Percentiles rank a stretch among this genome's conserved stretches.
These are phyloP conservation scores for Acanthochlamys bracteata DNA, from an alignment of 106 monocot species.

Conservation along the genomic window DNA sequence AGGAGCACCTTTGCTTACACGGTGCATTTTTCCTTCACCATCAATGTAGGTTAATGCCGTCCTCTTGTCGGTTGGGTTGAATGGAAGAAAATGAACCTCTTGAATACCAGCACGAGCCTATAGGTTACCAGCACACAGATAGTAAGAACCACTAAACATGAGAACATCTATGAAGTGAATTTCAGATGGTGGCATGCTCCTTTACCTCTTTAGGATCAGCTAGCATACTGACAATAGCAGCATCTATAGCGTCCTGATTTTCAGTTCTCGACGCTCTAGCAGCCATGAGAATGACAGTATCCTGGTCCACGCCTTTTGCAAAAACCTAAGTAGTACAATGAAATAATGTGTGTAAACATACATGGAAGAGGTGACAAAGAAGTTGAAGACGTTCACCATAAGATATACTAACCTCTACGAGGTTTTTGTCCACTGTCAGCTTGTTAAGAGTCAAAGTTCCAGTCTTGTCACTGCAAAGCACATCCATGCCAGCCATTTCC, in stretches of 20 bases:
- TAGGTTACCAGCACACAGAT: neutral
- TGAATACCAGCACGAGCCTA: slow-evolving; percentile 67
- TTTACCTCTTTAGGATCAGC: slow-evolving; percentile 88
- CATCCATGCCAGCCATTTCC: slow-evolving; percentile 98
- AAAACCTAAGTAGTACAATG: slow-evolving; percentile 45
- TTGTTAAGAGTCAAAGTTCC: slow-evolving; percentile 86
- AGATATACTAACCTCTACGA: slow-evolving; percentile 42
- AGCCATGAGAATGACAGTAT: slow-evolving; percentile 90
- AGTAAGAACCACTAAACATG: neutral
- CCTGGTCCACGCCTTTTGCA: slow-evolving; percentile 62
- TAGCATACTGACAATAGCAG: slow-evolving; percentile 94
- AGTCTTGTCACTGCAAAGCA: slow-evolving; percentile 91
- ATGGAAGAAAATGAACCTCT: slow-evolving; percentile 69
- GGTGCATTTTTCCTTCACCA: slow-evolving; percentile 58
- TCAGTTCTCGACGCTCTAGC: slow-evolving; percentile 89
- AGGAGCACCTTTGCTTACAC: slow-evolving; percentile 85
- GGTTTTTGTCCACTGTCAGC: slow-evolving; percentile 67
- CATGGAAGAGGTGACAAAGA: neutral
- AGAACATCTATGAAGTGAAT: neutral
- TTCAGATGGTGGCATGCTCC: neutral
- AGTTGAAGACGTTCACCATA: too few relatives aligned
- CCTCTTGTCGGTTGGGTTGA: slow-evolving; percentile 76
- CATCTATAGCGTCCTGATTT: slow-evolving; percentile 97
- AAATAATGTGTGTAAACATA: neutral
- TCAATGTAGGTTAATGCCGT: slow-evolving; percentile 73